A percentile compares a stretch with the other conserved stretches of the same genome.
Evolutionary conservation across 2,329 filamentous ascomycete genomes (phyloP).

Genomic region (Diaporthe batatas): DNA sequence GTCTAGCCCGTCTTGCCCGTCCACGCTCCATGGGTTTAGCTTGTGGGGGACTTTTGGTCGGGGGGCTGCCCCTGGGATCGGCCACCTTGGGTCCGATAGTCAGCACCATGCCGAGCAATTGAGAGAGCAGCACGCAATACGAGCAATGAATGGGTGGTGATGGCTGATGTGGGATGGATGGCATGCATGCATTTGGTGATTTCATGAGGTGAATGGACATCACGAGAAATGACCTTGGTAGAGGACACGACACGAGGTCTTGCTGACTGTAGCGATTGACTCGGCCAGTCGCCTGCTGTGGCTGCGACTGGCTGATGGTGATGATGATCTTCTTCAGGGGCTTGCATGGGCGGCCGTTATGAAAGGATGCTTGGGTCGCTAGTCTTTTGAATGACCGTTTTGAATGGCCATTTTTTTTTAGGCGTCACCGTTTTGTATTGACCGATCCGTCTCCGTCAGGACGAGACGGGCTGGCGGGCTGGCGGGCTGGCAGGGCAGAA

Average conservation of each 20-base stretch:
- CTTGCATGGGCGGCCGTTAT: conserved; percentile 30
- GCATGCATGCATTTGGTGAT: no score
- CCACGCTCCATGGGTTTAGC: conserved; percentile 18
- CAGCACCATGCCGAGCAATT: neutral
- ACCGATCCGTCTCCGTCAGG: no score
- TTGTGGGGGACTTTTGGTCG: conserved; percentile 1
- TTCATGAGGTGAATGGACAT: neutral
- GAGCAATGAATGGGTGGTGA: neutral
- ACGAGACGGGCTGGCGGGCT: no score
- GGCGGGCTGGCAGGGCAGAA: neutral
- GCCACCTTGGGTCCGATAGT: conserved; percentile 11
- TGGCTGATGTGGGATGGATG: neutral
- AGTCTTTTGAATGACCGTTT: neutral
- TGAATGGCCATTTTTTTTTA: neutral
- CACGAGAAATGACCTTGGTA: neutral
- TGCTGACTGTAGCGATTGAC: conserved; percentile 20
- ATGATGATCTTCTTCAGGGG: conserved; percentile 29
- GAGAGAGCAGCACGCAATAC: neutral
- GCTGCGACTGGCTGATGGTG: conserved; percentile 19
- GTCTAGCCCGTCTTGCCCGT: neutral
- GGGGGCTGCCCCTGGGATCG: conserved; percentile 20
- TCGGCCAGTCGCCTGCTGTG: neutral
- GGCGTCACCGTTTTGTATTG: neutral
- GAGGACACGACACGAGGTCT: neutral
- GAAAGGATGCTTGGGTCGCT: conserved; percentile 6